Percentiles rank a stretch among this genome's conserved stretches.
These are phyloP conservation scores for Salix brachista DNA, from an alignment of 345 rosid species.

Conservation along the genomic window DNA sequence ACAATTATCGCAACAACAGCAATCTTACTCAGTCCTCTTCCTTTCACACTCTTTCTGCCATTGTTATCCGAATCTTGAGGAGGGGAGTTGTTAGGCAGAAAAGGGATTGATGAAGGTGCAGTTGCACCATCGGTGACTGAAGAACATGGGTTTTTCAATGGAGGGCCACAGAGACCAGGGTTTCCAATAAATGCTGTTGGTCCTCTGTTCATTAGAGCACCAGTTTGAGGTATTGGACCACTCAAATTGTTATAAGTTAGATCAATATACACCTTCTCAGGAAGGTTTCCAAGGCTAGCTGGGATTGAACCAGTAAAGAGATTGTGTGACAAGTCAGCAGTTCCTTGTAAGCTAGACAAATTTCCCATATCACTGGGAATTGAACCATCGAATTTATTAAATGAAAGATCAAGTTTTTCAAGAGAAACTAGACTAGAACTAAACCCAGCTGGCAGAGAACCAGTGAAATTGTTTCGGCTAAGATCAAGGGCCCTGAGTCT, in stretches of 20 bases:
- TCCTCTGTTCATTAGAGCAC: conserved; percentile 89
- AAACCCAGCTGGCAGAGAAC: conserved; percentile 64
- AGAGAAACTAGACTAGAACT: conserved; percentile 60
- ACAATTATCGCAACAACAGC: conserved; percentile 63
- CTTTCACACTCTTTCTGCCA: conserved; percentile 37
- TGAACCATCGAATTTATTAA: conserved; percentile 63
- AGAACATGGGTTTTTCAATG: conserved; percentile 71
- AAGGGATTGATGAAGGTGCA: conserved; percentile 66
- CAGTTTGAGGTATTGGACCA: conserved; percentile 94
- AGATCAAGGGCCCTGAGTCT: conserved; percentile 73
- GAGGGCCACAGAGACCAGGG: conserved; percentile 85
- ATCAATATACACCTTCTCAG: conserved; percentile 94
- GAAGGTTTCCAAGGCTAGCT: conserved; percentile 74
- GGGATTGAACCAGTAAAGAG: conserved; percentile 69
- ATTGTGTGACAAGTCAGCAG: conserved; percentile 93
- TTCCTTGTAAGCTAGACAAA: conserved; percentile 83
- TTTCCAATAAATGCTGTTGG: conserved; percentile 91
- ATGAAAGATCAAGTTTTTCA: conserved; percentile 77
- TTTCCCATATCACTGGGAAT: conserved; percentile 76
- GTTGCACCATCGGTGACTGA: conserved; percentile 37
- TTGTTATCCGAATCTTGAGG: conserved; percentile 36
- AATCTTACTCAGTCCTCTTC: conserved; percentile 55
- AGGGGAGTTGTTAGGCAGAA: conserved; percentile 52
- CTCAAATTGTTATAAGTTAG: conserved; percentile 78
- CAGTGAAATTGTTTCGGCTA: conserved; percentile 74